phyloP scores from a whole-genome alignment of 2,329 filamentous ascomycete genomes.

The Biscogniauxia sp. region DNA sequence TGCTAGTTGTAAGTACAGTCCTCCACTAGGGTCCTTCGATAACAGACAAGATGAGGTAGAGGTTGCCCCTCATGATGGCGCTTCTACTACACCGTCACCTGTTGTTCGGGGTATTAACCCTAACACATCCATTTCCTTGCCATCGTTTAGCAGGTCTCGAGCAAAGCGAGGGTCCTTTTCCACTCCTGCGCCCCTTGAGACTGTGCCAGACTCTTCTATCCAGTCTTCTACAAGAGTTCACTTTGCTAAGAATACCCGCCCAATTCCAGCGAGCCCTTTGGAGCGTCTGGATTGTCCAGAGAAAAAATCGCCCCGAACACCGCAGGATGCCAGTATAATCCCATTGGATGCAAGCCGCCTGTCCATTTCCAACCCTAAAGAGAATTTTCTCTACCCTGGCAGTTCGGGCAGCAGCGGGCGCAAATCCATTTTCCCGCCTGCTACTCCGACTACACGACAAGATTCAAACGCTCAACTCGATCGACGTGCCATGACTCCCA shows the following conservation, averaged over 20 bases:
- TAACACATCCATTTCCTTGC: slow-evolving; percentile 34
- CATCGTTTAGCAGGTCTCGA: slow-evolving; percentile 39
- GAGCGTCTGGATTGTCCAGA: slow-evolving; percentile 52
- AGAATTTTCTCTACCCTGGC: slow-evolving; percentile 38
- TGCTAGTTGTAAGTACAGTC: slow-evolving; percentile 43
- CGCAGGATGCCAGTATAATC: slow-evolving; percentile 64
- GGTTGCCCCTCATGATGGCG: slow-evolving; percentile 15
- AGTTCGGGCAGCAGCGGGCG: slow-evolving; percentile 35
- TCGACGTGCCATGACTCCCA: slow-evolving; percentile 63
- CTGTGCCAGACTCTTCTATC: slow-evolving; percentile 22
- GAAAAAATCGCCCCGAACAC: slow-evolving; percentile 68
- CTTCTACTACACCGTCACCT: slow-evolving; percentile 31
- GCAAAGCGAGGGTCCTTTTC: slow-evolving; percentile 32
- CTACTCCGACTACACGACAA: slow-evolving; percentile 72
- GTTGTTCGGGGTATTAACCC: slow-evolving; percentile 34
- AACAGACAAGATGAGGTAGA: slow-evolving; percentile 15
- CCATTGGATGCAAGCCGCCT: slow-evolving; percentile 79
- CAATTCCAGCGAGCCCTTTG: slow-evolving; percentile 60
- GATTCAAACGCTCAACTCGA: slow-evolving; percentile 56
- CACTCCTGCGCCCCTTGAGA: slow-evolving; percentile 36
- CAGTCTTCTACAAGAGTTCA: slow-evolving; percentile 36
- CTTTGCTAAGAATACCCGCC: slow-evolving; percentile 51
- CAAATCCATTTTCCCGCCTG: slow-evolving; percentile 59
- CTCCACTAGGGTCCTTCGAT: slow-evolving; percentile 20
- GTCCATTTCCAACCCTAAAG: slow-evolving; percentile 68